These are phyloP conservation scores for Fusarium sp. DNA, from an alignment of 2,329 filamentous ascomycete genomes.

Conservation along the genomic window DNA sequence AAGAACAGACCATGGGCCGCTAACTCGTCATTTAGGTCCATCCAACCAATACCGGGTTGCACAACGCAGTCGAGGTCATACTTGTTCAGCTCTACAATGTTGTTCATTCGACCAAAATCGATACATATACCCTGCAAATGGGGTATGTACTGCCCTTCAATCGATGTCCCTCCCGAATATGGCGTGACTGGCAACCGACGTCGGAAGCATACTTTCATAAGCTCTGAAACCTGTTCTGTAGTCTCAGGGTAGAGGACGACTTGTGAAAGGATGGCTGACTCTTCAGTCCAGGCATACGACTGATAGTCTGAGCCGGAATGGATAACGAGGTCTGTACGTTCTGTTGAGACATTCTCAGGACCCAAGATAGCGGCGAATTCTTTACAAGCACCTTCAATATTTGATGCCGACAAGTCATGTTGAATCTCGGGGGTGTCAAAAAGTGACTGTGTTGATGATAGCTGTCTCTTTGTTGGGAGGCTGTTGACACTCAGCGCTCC, in stretches of 20 bases:
- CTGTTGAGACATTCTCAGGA: slow-evolving; percentile 9
- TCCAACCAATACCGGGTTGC: slow-evolving; percentile 90
- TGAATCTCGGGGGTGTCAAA: background rate
- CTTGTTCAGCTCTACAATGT: slow-evolving; percentile 79
- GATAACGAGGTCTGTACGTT: background rate
- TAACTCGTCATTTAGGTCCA: slow-evolving; percentile 79
- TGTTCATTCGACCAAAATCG: slow-evolving; percentile 88
- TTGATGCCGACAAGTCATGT: background rate
- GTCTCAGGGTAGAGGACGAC: slow-evolving; percentile 71
- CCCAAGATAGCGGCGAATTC: slow-evolving; percentile 2
- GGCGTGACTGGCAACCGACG: slow-evolving; percentile 85
- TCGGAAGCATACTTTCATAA: slow-evolving; percentile 76
- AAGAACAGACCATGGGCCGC: slow-evolving; percentile 84
- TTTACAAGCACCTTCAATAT: background rate
- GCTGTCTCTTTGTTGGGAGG: background rate
- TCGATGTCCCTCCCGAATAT: slow-evolving; percentile 84
- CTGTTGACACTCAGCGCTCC: fast-evolving
- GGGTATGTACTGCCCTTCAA: slow-evolving; percentile 90
- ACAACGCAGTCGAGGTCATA: slow-evolving; percentile 93
- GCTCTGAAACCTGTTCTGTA: slow-evolving; percentile 76
- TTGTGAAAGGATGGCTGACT: background rate
- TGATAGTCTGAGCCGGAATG: slow-evolving; percentile 30
- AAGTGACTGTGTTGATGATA: background rate
- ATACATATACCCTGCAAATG: slow-evolving; percentile 87
- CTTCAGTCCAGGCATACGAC: slow-evolving; percentile 18